A percentile compares a stretch with the other conserved stretches of the same genome.
Evolutionary conservation across 768 basidiomycete species (phyloP).

Genomic region (Xerocomus potaroensis): DNA sequence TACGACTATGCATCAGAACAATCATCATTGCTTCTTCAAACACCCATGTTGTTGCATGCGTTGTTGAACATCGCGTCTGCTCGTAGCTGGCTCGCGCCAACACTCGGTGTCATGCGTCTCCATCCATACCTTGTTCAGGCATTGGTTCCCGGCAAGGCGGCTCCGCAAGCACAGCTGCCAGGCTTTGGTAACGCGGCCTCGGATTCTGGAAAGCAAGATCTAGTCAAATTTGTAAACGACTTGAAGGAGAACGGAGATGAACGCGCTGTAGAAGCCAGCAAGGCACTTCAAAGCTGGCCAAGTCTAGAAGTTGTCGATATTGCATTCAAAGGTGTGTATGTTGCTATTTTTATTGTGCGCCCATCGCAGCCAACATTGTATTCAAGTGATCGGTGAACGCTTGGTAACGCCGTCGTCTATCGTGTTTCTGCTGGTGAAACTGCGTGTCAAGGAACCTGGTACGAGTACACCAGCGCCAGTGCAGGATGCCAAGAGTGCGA

Average conservation of each 20-base stretch:
- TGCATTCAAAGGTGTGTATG: constrained; percentile 71
- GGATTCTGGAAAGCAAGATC: constrained; percentile 20
- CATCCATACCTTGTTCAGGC: constrained; percentile 86
- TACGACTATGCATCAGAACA: constrained; percentile 52
- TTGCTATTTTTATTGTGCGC: not conserved
- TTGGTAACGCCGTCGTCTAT: constrained; percentile 84
- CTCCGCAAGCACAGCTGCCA: constrained; percentile 72
- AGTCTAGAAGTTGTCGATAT: constrained; percentile 76
- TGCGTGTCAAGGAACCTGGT: constrained; percentile 63
- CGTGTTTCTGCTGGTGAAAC: constrained; percentile 80
- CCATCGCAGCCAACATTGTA: constrained; percentile 3
- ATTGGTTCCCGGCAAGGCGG: constrained; percentile 50
- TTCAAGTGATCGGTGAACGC: constrained; percentile 83
- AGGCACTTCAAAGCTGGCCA: constrained; percentile 67
- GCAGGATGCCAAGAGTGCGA: constrained; percentile 40
- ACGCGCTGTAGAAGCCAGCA: constrained; percentile 34
- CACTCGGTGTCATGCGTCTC: constrained; percentile 74
- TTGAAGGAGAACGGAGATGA: constrained; percentile 16
- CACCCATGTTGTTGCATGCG: constrained; percentile 70
- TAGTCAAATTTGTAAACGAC: constrained; percentile 13
- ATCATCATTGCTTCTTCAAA: constrained; percentile 61
- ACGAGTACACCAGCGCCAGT: constrained; percentile 28
- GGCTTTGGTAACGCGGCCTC: constrained; percentile 47
- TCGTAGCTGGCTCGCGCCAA: constrained; percentile 85
- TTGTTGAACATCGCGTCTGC: constrained; percentile 78